Conservation (phyloP, 305 asterid species). For the Rubia tinctorum region DNA sequence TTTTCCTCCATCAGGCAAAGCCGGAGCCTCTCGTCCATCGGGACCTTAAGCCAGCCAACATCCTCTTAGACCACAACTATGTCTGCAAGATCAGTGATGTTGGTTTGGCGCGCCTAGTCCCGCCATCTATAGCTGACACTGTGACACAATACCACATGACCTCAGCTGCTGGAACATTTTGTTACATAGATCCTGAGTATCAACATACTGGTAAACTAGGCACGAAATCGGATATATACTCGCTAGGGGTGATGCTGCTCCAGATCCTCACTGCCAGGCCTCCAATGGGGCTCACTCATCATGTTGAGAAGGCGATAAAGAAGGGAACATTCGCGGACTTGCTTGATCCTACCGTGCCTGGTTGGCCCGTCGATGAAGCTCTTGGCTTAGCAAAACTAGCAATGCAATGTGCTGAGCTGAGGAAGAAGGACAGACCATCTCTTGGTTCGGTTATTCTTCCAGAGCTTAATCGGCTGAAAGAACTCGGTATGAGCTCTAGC, state of each 20-base stretch:
- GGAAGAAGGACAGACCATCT: constrained; percentile 62
- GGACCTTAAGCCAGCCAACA: constrained; percentile 67
- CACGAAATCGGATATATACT: constrained; percentile 66
- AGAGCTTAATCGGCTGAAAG: constrained; percentile 45
- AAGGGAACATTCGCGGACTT: constrained; percentile 43
- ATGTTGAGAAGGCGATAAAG: constrained; percentile 48
- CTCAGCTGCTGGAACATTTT: constrained; percentile 73
- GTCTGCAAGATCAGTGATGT: constrained; percentile 72
- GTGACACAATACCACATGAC: constrained; percentile 75
- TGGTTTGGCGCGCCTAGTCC: constrained; percentile 64
- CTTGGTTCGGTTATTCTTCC: constrained; percentile 53
- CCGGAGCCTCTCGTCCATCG: constrained; percentile 80
- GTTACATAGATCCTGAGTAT: constrained; percentile 73
- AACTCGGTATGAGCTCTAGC: constrained; percentile 32
- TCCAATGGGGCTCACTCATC: constrained; percentile 73
- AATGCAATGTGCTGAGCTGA: constrained; percentile 51
- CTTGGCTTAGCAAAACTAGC: constrained; percentile 42
- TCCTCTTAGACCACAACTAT: constrained; percentile 50
- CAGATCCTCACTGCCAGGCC: constrained; percentile 71
- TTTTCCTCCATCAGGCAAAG: constrained; percentile 69
- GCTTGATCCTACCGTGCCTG: constrained; percentile 56
- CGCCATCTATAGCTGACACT: constrained; percentile 55
- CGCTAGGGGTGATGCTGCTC: constrained; percentile 55
- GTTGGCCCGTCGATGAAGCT: constrained; percentile 66
- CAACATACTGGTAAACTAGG: constrained; percentile 65